phyloP scores from a whole-genome alignment of 1,284 basidiomycete genomes.

The Wallemia ichthyophaga region DNA sequence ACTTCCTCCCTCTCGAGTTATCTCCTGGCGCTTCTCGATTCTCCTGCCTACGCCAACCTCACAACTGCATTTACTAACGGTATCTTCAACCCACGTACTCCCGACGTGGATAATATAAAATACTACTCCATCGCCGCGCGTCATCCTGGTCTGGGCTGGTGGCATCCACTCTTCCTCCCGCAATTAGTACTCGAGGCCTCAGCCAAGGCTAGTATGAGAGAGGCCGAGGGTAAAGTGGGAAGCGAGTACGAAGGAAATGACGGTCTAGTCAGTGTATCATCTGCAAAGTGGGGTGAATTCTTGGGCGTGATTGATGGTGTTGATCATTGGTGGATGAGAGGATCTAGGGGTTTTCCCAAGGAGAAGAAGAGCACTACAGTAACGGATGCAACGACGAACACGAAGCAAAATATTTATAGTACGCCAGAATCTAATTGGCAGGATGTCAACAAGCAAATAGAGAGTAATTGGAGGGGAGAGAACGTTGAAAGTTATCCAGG shows the following conservation, averaged over 20 bases:
- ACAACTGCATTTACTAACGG: constrained; percentile 57
- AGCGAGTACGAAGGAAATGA: constrained; percentile 58
- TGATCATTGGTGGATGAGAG: constrained; percentile 92
- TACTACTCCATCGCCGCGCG: constrained; percentile 78
- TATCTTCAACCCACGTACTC: constrained; percentile 72
- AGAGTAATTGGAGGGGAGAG: neutral
- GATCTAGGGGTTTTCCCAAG: constrained; percentile 25
- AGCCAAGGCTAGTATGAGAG: constrained; percentile 25
- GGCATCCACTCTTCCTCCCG: constrained; percentile 89
- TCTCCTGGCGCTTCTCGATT: constrained; percentile 73
- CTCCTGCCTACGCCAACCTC: constrained; percentile 85
- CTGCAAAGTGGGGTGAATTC: constrained; percentile 18
- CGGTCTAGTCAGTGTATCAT: constrained; percentile 58
- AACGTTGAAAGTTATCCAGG: too few relatives aligned
- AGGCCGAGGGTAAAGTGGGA: constrained; percentile 20
- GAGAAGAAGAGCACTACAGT: constrained; percentile 7
- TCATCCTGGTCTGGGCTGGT: constrained; percentile 29
- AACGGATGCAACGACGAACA: constrained; percentile 4
- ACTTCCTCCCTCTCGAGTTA: constrained; percentile 58
- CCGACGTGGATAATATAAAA: constrained; percentile 49
- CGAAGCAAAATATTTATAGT: neutral
- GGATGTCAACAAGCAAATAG: neutral
- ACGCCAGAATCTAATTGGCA: neutral
- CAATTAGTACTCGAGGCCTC: constrained; percentile 62
- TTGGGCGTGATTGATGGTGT: constrained; percentile 63